Percentiles rank a stretch among this genome's conserved stretches.
Conservation (phyloP, 805 yeast genomes). For the Danielia oregonensis region DNA sequence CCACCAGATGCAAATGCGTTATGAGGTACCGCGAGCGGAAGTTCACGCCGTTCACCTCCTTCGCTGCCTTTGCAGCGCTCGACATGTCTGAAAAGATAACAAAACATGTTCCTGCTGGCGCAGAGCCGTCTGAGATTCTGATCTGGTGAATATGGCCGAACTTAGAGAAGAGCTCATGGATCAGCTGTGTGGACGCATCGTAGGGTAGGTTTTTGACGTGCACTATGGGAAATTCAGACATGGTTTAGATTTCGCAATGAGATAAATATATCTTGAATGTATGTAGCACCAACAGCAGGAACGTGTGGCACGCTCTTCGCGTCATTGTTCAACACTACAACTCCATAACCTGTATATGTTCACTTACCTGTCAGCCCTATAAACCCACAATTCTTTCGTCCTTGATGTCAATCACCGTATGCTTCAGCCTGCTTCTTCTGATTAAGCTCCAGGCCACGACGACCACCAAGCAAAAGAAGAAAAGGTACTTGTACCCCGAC, state of each 20-base stretch:
- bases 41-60: slow-evolving; percentile 58
- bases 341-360: too few species aligned
- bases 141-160: slow-evolving; percentile 57
- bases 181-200: slow-evolving; percentile 40
- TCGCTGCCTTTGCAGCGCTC: slow-evolving; percentile 48
- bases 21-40: slow-evolving; percentile 57
- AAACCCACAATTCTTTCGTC: too few species aligned
- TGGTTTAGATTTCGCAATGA: neutral
- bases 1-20: slow-evolving; percentile 45
- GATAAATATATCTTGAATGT: neutral
- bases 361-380: too few species aligned
- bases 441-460: slow-evolving; percentile 3
- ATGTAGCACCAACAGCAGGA: too few species aligned
- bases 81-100: slow-evolving; percentile 48
- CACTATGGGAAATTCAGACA: slow-evolving; percentile 38
- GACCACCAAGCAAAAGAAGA: slow-evolving; percentile 7
- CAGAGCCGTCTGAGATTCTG: slow-evolving; percentile 29
- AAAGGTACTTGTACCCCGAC: slow-evolving; percentile 11
- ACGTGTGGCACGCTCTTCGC: too few species aligned
- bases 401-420: neutral
- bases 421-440: too few species aligned
- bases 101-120: slow-evolving; percentile 45
- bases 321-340: too few species aligned
- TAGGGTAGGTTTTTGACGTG: slow-evolving; percentile 58
- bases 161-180: slow-evolving; percentile 50